phyloP scores from a whole-genome alignment of 2,329 filamentous ascomycete species.

The Sclerotinia minor region DNA sequence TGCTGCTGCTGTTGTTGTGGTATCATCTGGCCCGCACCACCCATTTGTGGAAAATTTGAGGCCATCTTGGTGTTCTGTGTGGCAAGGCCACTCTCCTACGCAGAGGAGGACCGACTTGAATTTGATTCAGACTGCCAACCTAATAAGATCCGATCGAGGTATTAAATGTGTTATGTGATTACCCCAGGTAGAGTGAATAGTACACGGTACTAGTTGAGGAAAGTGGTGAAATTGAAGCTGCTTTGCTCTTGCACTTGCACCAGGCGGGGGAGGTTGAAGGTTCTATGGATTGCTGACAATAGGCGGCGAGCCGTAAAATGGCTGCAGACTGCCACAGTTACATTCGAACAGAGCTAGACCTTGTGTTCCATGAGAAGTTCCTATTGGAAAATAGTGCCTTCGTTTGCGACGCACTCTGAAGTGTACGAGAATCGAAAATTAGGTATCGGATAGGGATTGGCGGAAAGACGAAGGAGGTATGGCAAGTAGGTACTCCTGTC shows the following conservation, averaged over 20 bases:
- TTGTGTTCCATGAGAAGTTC: constrained; percentile 35
- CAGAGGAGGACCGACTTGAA: constrained; percentile 30
- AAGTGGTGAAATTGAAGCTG: constrained; percentile 6
- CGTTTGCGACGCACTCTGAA: constrained; percentile 36
- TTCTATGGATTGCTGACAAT: constrained; percentile 33
- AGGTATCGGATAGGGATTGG: neutral
- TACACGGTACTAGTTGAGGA: constrained; percentile 14
- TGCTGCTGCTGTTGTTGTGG: constrained; percentile 35
- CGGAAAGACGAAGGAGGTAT: constrained; percentile 23
- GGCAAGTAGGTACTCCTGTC: neutral
- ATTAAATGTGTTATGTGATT: constrained; percentile 15
- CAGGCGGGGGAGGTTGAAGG: constrained; percentile 25
- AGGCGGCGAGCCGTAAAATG: constrained; percentile 35
- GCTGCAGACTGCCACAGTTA: constrained; percentile 37
- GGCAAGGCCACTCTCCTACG: constrained; percentile 37
- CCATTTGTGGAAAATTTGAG: constrained; percentile 41
- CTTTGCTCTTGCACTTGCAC: constrained; percentile 23
- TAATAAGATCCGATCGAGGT: constrained; percentile 11
- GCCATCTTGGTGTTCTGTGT: constrained; percentile 38
- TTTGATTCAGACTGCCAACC: constrained; percentile 30
- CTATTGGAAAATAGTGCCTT: constrained; percentile 29
- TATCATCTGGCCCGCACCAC: constrained; percentile 38
- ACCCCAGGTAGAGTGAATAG: constrained; percentile 22
- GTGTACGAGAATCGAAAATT: constrained; percentile 26
- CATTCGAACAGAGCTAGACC: constrained; percentile 36